These are phyloP conservation scores for Aspergillus haitiensis DNA, from an alignment of 495 filamentous ascomycete species.

Conservation along the genomic window DNA sequence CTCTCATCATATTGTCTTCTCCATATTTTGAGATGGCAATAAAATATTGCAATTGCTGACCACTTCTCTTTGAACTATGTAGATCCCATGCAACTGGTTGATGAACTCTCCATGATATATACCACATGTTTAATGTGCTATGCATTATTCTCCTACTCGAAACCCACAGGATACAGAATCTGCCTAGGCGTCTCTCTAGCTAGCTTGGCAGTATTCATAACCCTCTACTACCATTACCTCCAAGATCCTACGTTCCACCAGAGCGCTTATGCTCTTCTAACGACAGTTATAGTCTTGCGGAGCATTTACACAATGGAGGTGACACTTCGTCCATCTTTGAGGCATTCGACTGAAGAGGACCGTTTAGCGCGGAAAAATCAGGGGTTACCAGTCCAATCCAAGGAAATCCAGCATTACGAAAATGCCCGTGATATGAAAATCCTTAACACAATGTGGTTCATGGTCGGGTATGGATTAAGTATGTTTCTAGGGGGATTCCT, in stretches of 20 bases:
- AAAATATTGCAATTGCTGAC: slow-evolving; percentile 20
- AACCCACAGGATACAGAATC: slow-evolving; percentile 52
- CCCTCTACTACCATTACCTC: slow-evolving; percentile 89
- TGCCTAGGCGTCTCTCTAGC: slow-evolving; percentile 61
- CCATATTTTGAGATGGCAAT: no score
- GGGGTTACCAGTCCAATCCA: slow-evolving; percentile 41
- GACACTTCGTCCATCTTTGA: slow-evolving; percentile 61
- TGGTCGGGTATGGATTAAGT: slow-evolving; percentile 68
- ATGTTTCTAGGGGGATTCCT: slow-evolving; percentile 82
- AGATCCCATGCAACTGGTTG: slow-evolving; percentile 98
- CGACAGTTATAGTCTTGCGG: slow-evolving; percentile 70
- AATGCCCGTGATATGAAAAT: slow-evolving; percentile 58
- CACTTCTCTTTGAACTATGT: slow-evolving; percentile 5
- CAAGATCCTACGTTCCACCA: slow-evolving; percentile 94
- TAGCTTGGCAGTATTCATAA: slow-evolving; percentile 73
- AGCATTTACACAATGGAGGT: slow-evolving; percentile 91
- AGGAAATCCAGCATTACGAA: slow-evolving; percentile 47
- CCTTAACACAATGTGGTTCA: slow-evolving; percentile 71
- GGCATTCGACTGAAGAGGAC: slow-evolving; percentile 47
- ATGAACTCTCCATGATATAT: slow-evolving; percentile 98
- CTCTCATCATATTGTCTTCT: neutral
- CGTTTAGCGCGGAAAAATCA: slow-evolving; percentile 40
- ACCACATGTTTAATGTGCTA: slow-evolving; percentile 93
- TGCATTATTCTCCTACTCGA: slow-evolving; percentile 77
- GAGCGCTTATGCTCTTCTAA: slow-evolving; percentile 81